phyloP scores from a whole-genome alignment of 805 yeast species.

The Ogataea trehaloabstinens region DNA sequence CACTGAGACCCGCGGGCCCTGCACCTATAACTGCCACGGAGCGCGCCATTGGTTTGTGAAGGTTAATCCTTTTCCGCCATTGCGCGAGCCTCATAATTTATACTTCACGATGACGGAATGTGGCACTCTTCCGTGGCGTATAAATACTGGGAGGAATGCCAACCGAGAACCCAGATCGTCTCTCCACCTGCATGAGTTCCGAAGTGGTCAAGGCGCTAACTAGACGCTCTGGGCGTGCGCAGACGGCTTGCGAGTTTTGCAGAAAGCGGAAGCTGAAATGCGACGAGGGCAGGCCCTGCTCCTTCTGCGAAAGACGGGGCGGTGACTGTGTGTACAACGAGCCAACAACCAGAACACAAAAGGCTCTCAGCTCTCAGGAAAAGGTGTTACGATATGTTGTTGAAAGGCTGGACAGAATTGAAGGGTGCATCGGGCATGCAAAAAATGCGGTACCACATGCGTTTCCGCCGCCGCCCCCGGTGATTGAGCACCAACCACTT shows the following conservation, averaged over 20 bases:
- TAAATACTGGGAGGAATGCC: too few relatives aligned
- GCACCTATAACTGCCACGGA: constrained; percentile 1
- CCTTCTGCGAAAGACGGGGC: not conserved
- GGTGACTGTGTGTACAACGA: not conserved
- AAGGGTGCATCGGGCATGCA: not conserved
- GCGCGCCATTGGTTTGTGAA: too few relatives aligned
- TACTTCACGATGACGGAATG: too few relatives aligned
- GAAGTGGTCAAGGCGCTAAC: constrained; percentile 1
- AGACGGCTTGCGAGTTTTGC: constrained; percentile 2
- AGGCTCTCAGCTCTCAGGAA: constrained; percentile 1
- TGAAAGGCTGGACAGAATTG: not conserved
- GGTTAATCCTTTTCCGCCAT: not conserved
- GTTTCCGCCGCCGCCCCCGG: too few relatives aligned
- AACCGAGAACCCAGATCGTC: too few relatives aligned
- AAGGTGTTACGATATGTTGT: not conserved
- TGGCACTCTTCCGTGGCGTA: too few relatives aligned
- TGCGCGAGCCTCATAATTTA: too few relatives aligned
- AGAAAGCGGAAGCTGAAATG: constrained; percentile 1
- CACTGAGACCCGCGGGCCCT: constrained; percentile 1
- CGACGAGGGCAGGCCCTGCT: not conserved
- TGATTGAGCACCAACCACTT: not conserved
- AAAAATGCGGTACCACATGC: not conserved
- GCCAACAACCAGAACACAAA: not conserved
- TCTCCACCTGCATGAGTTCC: too few relatives aligned
- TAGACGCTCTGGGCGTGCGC: constrained; percentile 1